phyloP scores from a whole-genome alignment of 306 rosid genomes.

The Rosa multiflora region DNA sequence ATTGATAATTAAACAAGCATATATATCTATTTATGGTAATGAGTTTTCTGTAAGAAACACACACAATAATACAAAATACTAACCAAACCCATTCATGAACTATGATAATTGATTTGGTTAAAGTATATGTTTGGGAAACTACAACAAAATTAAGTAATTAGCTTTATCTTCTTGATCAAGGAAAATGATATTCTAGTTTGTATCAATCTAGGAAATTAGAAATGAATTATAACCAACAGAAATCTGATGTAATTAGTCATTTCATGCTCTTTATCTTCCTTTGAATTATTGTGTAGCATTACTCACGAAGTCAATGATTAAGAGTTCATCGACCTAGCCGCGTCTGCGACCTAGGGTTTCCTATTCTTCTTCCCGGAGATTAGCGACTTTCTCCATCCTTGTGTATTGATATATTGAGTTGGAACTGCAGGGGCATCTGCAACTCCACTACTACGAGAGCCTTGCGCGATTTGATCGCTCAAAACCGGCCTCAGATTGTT shows the following conservation, averaged over 20 bases:
- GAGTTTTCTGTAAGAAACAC: slow-evolving; percentile 2
- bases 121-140: background rate
- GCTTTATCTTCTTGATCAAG: background rate
- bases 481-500: too few relatives aligned
- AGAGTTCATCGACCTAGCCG: background rate
- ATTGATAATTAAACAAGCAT: background rate
- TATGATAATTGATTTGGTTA: slow-evolving; percentile 2
- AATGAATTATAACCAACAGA: background rate
- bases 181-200: background rate
- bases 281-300: background rate
- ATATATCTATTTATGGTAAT: slow-evolving; percentile 7
- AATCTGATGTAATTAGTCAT: too few relatives aligned
- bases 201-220: background rate
- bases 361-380: too few relatives aligned
- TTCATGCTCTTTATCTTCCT: background rate
- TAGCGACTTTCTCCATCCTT: too few relatives aligned
- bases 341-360: too few relatives aligned
- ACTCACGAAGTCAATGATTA: background rate
- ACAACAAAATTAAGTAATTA: background rate
- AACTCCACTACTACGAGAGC: too few relatives aligned
- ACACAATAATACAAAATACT: background rate
- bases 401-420: too few relatives aligned
- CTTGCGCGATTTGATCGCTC: too few relatives aligned
- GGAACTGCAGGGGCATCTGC: too few relatives aligned
- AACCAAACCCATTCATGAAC: slow-evolving; percentile 1